These are phyloP conservation scores for Papiliotrema terrestris DNA, from an alignment of 1,284 basidiomycete genomes.

Conservation along the genomic window DNA sequence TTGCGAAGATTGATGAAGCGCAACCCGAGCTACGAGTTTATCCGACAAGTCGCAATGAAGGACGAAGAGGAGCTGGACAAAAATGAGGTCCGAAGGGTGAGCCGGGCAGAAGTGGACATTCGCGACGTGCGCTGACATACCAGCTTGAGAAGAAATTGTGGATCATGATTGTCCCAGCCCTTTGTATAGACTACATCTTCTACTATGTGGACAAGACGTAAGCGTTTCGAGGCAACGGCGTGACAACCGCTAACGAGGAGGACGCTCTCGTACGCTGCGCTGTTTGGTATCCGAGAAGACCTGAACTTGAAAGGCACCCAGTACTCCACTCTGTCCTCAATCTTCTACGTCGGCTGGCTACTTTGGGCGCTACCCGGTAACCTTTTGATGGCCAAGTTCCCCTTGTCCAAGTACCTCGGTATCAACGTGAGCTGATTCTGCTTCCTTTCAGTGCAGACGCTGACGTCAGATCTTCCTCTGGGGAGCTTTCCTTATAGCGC, in stretches of 20 bases:
- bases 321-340: slow-evolving; percentile 31
- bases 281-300: slow-evolving; percentile 45
- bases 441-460: neutral
- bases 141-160: slow-evolving; percentile 48
- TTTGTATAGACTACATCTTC: slow-evolving; percentile 51
- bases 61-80: slow-evolving; percentile 34
- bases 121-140: neutral
- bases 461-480: slow-evolving; percentile 47
- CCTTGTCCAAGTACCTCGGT: slow-evolving; percentile 49
- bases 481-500: slow-evolving; percentile 52
- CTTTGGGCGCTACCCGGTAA: slow-evolving; percentile 52
- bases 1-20: slow-evolving; percentile 33
- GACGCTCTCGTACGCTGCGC: slow-evolving; percentile 39
- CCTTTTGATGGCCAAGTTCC: slow-evolving; percentile 50
- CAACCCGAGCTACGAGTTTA: slow-evolving; percentile 36
- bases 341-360: slow-evolving; percentile 47
- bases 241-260: neutral
- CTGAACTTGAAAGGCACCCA: slow-evolving; percentile 29
- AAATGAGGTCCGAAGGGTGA: slow-evolving; percentile 21
- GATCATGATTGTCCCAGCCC: slow-evolving; percentile 46
- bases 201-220: slow-evolving; percentile 50
- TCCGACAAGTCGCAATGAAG: slow-evolving; percentile 34
- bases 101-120: neutral
- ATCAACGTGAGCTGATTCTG: slow-evolving; percentile 31
- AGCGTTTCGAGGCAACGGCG: slow-evolving; percentile 17